Evolutionary conservation across 768 basidiomycete species (phyloP).

Genomic region (Calocybe gangraenosa): DNA sequence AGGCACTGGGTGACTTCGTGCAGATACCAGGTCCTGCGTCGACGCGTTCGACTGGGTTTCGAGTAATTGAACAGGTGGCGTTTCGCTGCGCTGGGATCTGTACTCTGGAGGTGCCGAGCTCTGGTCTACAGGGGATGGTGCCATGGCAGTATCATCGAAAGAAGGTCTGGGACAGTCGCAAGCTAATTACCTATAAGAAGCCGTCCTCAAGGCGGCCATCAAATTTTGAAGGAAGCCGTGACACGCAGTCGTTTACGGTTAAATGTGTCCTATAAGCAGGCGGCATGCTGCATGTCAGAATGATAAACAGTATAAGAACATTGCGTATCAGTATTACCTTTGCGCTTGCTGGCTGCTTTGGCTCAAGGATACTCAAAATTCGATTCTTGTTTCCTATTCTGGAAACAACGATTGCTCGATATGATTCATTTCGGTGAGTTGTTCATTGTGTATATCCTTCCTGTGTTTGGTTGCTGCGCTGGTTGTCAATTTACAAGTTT

Average conservation of each 20-base stretch:
- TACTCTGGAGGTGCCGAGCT: constrained; percentile 4
- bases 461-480: no score
- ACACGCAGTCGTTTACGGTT: neutral
- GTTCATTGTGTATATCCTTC: no score
- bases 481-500: no score
- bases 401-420: no score
- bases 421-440: no score
- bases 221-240: neutral
- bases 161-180: neutral
- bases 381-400: no score
- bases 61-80: constrained; percentile 1
- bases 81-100: constrained; percentile 1
- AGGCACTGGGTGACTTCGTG: neutral
- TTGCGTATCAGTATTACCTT: no score
- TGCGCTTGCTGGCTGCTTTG: no score
- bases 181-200: neutral
- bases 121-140: constrained; percentile 1
- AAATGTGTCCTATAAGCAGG: no score
- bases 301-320: no score
- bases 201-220: constrained; percentile 2
- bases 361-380: no score
- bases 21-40: constrained; percentile 4
- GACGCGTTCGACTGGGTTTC: constrained; percentile 1
- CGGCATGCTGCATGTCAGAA: no score
- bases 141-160: neutral